Base-by-base conservation (phyloP, 768 basidiomycete genomes). In the Kwoniella botswanensis region DNA sequence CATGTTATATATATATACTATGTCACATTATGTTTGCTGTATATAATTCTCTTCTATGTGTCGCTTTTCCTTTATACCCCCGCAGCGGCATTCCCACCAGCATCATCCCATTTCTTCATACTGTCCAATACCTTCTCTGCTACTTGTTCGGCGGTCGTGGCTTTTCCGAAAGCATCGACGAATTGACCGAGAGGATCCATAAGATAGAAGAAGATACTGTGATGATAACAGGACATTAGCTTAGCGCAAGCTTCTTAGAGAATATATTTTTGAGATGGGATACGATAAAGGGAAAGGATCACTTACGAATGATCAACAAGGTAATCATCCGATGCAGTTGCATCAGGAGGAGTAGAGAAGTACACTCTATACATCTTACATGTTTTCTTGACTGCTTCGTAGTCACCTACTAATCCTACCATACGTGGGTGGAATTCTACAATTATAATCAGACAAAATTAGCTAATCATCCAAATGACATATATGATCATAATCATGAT, bases 291-390 rank as follows among this genome's bases (percentile, higher is more conserved):
- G 43, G 24, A 15, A 46, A 7, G 43, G 42, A n/a, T 24, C 59
- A 76, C 79, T 70, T n/a, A 83, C 83, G 77, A 80, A 80, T 86
- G 86, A 85, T 98, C 97, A 43, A 99, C 97, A 55, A 99, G 89
- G 82, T 98, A 99, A 85, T 99, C 97, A 61, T 94, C 95, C 10
- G 77, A 75, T 3, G 86, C 76, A 77, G 93, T 90, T 2, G 94
- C 92, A 77, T 92, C 85, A 2, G 86, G 86, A 11, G 93, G 93
- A 4, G 96, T 98, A 6, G 94, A 97, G 86, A 99, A 99, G 84
- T 99, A 99, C 53, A 99, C 97, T 52, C 97, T 91, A 84, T 96
- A 99, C 29, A 92, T 90, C 83, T 94, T 96, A 87, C 96, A 98
- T 24, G 90, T 88, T 29, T 90, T 87, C 84, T 98, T 98, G 73